Conservation (phyloP, 176 grass and related monocot species). For the Cenchrus americanus region DNA sequence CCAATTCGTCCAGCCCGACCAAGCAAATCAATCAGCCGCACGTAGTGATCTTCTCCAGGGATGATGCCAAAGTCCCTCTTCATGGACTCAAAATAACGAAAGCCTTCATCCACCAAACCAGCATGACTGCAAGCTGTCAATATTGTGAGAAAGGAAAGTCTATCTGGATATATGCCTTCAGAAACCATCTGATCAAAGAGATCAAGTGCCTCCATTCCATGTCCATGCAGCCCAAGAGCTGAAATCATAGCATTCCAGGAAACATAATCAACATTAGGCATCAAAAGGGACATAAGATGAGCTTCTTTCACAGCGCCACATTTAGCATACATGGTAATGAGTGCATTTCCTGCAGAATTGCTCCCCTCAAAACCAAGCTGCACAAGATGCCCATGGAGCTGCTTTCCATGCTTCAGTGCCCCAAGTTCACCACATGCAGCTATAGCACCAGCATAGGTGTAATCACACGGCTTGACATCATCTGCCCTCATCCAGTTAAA, state of each 20-base stretch:
- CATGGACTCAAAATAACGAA: constrained; percentile 89
- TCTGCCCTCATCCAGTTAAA: constrained; percentile 69
- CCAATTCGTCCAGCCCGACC: constrained; percentile 71
- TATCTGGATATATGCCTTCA: constrained; percentile 59
- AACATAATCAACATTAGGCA: constrained; percentile 69
- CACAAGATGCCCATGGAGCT: constrained; percentile 78
- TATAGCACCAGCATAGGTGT: constrained; percentile 72
- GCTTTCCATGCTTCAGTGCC: constrained; percentile 59
- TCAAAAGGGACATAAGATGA: constrained; percentile 60
- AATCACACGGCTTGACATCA: constrained; percentile 66
- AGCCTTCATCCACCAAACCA: constrained; percentile 79
- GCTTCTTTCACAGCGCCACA: constrained; percentile 75
- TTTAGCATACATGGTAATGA: constrained; percentile 90
- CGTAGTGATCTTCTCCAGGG: constrained; percentile 87
- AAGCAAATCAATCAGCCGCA: constrained; percentile 77
- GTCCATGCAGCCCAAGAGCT: constrained; percentile 81
- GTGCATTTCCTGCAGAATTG: constrained; percentile 86
- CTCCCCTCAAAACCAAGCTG: constrained; percentile 68
- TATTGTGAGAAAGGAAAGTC: constrained; percentile 80
- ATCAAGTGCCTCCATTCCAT: constrained; percentile 69
- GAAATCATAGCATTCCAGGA: constrained; percentile 96
- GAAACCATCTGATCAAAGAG: constrained; percentile 73
- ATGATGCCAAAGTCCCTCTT: constrained; percentile 66
- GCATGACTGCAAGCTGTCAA: constrained; percentile 84
- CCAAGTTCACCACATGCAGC: constrained; percentile 81